Conservation (phyloP, 495 filamentous ascomycete genomes). For the Penicillium canariense region DNA sequence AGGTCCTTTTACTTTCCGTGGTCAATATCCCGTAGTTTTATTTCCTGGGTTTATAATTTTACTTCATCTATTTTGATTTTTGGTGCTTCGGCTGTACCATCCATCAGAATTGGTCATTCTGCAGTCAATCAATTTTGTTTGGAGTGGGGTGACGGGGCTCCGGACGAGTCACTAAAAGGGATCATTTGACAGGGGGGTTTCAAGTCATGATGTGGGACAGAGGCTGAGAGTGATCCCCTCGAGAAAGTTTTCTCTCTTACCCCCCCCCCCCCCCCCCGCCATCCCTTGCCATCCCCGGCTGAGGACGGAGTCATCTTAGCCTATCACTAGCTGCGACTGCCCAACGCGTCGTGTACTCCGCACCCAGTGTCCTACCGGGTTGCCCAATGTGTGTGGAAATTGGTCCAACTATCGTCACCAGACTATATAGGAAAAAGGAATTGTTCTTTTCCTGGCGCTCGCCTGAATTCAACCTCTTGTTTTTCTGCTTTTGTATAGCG, state of each 20-base stretch:
- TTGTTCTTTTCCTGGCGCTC: conserved; percentile 9
- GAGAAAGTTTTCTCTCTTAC: neutral
- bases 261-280: too few species aligned
- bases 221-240: conserved; percentile 6
- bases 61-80: neutral
- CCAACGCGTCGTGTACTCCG: conserved; percentile 18
- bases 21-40: neutral
- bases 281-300: conserved; percentile 6
- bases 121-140: neutral
- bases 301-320: conserved; percentile 1
- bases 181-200: conserved; percentile 11
- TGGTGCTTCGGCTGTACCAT: neutral
- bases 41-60: neutral
- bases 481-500: neutral
- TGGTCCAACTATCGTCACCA: conserved; percentile 15
- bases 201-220: conserved; percentile 11
- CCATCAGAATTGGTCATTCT: neutral
- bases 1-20: neutral
- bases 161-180: neutral
- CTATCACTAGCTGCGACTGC: conserved; percentile 12
- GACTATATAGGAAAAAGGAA: conserved; percentile 3
- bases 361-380: conserved; percentile 5
- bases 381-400: conserved; percentile 12
- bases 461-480: conserved; percentile 2
- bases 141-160: neutral